Conservation (phyloP, 1,284 basidiomycete species). For the Trametes sp. region DNA sequence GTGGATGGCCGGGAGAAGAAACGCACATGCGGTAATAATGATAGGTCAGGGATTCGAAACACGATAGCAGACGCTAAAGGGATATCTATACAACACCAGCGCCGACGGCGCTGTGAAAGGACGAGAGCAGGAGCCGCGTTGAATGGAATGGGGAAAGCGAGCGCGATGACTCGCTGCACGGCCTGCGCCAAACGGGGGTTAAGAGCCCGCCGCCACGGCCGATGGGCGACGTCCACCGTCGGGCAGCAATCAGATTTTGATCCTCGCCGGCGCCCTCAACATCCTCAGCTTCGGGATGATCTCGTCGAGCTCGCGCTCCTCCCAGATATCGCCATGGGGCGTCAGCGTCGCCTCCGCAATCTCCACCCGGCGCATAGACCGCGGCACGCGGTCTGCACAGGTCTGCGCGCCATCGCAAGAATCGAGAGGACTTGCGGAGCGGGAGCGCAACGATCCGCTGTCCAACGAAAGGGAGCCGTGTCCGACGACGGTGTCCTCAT, state of each 20-base stretch:
- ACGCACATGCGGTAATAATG: constrained; percentile 7
- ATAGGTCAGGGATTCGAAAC: not conserved
- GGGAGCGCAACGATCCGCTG: constrained; percentile 12
- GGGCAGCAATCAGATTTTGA: constrained; percentile 20
- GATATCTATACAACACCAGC: constrained; percentile 7
- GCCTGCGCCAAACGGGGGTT: not conserved
- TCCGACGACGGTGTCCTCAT: constrained; percentile 23
- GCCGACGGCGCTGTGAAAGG: not conserved
- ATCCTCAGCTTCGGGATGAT: constrained; percentile 38
- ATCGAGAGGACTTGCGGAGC: constrained; percentile 20
- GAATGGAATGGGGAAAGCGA: not conserved
- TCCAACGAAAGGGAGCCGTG: constrained; percentile 21
- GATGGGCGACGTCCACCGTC: not conserved
- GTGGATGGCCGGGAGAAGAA: not conserved
- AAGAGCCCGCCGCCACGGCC: not conserved
- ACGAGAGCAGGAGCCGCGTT: not conserved
- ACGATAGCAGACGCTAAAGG: not conserved
- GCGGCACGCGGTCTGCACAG: constrained; percentile 2
- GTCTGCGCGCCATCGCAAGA: not conserved
- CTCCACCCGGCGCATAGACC: constrained; percentile 26
- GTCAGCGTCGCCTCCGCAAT: constrained; percentile 31
- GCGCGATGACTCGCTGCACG: not conserved
- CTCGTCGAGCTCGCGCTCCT: constrained; percentile 36
- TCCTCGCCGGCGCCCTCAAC: constrained; percentile 31
- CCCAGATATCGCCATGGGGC: constrained; percentile 34